A percentile compares a stretch with the other conserved stretches of the same genome.
Conservation (phyloP, 208 protist genomes). For the Trypanosoma conorhini region DNA sequence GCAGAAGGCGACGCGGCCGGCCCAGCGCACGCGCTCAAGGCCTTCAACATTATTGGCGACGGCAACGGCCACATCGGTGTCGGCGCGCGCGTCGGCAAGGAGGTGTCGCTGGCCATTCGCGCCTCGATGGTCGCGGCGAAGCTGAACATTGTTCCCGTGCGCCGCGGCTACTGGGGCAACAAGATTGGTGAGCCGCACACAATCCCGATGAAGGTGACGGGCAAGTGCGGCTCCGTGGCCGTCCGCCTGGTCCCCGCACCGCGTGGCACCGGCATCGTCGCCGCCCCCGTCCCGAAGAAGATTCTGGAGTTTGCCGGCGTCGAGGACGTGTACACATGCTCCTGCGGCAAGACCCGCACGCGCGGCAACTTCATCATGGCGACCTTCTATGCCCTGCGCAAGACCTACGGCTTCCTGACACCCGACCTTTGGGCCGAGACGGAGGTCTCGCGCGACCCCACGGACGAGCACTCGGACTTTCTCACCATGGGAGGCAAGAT, state of each 20-base stretch:
- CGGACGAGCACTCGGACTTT: slow-evolving; percentile 92
- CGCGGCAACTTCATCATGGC: slow-evolving; percentile 99
- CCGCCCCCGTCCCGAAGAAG: slow-evolving; percentile 98
- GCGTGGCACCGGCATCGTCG: slow-evolving; percentile 99
- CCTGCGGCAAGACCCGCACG: slow-evolving; percentile 97
- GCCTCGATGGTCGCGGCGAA: slow-evolving; percentile 98
- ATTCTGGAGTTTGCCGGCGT: slow-evolving; percentile 98
- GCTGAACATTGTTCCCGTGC: slow-evolving; percentile 98
- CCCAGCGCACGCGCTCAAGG: slow-evolving; percentile 99
- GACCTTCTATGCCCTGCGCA: slow-evolving; percentile 96
- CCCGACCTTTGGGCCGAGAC: slow-evolving; percentile 98
- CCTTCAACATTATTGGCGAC: slow-evolving; percentile 99
- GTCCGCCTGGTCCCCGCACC: slow-evolving; percentile 99
- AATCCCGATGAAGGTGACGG: slow-evolving; percentile 98
- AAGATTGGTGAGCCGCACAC: slow-evolving; percentile 99
- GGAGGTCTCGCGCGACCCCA: slow-evolving; percentile 87
- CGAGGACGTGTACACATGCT: slow-evolving; percentile 98
- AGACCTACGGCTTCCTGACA: slow-evolving; percentile 99
- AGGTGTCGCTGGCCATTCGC: slow-evolving; percentile 99
- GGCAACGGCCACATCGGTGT: slow-evolving; percentile 98
- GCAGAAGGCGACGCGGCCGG: slow-evolving; percentile 99
- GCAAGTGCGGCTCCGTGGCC: slow-evolving; percentile 99
- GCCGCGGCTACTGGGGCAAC: slow-evolving; percentile 99
- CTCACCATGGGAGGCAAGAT: slow-evolving; percentile 55
- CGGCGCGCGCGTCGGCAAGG: slow-evolving; percentile 98